Evolutionary conservation across 768 basidiomycete genomes (phyloP), one percentile per base, ranked within the genome.

Genomic region (Lentinula aciculospora): DNA sequence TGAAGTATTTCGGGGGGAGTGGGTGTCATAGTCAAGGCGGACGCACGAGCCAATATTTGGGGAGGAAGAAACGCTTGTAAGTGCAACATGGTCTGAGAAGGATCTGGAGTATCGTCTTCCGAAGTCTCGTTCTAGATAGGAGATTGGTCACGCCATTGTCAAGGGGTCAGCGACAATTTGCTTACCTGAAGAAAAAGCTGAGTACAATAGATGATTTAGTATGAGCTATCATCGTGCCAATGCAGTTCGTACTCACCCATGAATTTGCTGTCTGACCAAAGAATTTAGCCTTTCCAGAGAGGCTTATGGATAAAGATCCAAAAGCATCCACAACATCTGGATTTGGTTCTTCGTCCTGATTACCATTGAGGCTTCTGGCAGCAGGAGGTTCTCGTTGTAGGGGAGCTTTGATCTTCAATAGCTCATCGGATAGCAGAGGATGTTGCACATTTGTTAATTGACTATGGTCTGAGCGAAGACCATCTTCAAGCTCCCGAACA

Each of bases 301-400:
- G 71, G 47, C 77, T 85, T 62, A 92, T 87, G 10, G 85, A 83
- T n/a, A 92, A 72, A 0, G 88, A 87, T 19, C 89, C 89, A 67
- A 90, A 90, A 9, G 89, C 88, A 67, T 90, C 88, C 4, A 90
- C 81, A 45, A 89, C 77, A 63, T 91, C 88, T 7, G 81, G 80
- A 56, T 81, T 79, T 58, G 70, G 72, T 56, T 85, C 85, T 61
- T 87, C 86, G 65, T 88, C 85, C 58, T 86, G 46, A 77, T 62
- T 63, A 23, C 65, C 68, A 40, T 65, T 60, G 27, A 66, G 40
- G 42, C 78, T 81, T 54, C 80, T 74, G 42, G 70, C 71, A 28
- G 68, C 63, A 15, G 72, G 72, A n/a, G 72, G 73, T 60, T 91
- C 89, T 37, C 89, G 73, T 61, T 92, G 88, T 1, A 91, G 69